phyloP scores from a whole-genome alignment of 257 asterid species.

The Solanum verrucosum region DNA sequence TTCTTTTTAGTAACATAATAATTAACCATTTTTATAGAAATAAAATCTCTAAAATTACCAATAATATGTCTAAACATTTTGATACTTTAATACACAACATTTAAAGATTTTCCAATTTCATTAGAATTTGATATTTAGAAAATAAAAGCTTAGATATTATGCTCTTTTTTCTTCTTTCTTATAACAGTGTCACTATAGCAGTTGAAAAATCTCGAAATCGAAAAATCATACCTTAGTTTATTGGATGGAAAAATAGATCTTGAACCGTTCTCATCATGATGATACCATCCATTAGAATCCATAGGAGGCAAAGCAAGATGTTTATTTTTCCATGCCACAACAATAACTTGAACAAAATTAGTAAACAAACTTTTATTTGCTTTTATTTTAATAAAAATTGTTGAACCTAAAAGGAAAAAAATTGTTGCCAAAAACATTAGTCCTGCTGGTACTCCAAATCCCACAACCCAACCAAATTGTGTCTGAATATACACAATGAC shows the following conservation, averaged over 20 bases:
- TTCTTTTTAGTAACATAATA: neutral
- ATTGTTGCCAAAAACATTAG: conserved; percentile 40
- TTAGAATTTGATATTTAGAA: neutral
- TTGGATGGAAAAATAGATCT: conserved; percentile 25
- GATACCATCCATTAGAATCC: conserved; percentile 13
- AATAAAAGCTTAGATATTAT: no score
- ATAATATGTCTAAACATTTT: neutral
- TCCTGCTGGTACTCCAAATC: conserved; percentile 55
- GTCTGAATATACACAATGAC: conserved; percentile 50
- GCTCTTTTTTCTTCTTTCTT: neutral
- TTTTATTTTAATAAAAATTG: conserved; percentile 33
- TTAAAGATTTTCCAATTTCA: neutral
- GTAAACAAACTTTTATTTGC: conserved; percentile 46
- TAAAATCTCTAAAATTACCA: neutral
- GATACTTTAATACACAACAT: neutral
- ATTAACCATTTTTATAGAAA: neutral
- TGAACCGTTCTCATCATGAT: conserved; percentile 18
- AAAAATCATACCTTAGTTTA: conserved; percentile 30
- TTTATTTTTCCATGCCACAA: conserved; percentile 42
- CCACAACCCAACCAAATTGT: conserved; percentile 46
- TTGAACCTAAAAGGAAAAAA: conserved; percentile 37
- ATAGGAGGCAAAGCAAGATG: conserved; percentile 14
- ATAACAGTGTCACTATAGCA: neutral
- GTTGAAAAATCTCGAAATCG: neutral
- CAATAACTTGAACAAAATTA: conserved; percentile 38